phyloP scores from a whole-genome alignment of 352 stramenopile species.

The Paralagenidium karlingii region DNA sequence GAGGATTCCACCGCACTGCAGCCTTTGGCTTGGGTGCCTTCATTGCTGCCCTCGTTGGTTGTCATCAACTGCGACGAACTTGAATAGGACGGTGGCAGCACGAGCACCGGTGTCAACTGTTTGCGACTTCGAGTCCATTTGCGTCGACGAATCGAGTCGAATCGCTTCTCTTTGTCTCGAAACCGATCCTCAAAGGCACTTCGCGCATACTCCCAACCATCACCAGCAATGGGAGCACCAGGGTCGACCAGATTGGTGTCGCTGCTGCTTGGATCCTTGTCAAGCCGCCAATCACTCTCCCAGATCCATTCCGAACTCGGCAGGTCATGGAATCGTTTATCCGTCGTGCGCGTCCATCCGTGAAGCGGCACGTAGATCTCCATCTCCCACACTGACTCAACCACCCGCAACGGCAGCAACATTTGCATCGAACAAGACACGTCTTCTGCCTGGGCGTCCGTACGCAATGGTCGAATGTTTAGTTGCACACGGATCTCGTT shows the following conservation, averaged over 20 bases:
- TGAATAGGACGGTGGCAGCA: background rate
- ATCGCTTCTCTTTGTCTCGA: constrained; percentile 60
- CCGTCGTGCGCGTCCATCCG: constrained; percentile 43
- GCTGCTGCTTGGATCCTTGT: constrained; percentile 13
- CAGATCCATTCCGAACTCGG: constrained; percentile 73
- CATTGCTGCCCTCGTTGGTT: no score
- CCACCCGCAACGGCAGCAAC: no score
- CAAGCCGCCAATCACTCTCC: constrained; percentile 59
- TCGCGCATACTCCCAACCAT: constrained; percentile 51
- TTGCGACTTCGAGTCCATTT: constrained; percentile 48
- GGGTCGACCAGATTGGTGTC: no score
- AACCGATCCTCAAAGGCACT: constrained; percentile 46
- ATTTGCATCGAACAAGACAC: no score
- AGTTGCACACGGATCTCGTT: constrained; percentile 31
- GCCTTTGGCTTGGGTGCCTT: no score
- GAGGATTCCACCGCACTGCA: no score
- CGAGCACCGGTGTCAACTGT: constrained; percentile 40
- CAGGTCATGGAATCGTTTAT: constrained; percentile 44
- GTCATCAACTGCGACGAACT: no score
- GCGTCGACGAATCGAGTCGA: constrained; percentile 53
- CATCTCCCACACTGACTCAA: constrained; percentile 60
- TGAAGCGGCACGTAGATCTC: constrained; percentile 64
- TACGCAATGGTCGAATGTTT: constrained; percentile 31
- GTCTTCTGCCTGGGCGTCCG: no score
- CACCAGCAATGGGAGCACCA: no score